These are phyloP conservation scores for Lathyrus tuberosus DNA, from an alignment of 306 rosid genomes.

Conservation along the genomic window DNA sequence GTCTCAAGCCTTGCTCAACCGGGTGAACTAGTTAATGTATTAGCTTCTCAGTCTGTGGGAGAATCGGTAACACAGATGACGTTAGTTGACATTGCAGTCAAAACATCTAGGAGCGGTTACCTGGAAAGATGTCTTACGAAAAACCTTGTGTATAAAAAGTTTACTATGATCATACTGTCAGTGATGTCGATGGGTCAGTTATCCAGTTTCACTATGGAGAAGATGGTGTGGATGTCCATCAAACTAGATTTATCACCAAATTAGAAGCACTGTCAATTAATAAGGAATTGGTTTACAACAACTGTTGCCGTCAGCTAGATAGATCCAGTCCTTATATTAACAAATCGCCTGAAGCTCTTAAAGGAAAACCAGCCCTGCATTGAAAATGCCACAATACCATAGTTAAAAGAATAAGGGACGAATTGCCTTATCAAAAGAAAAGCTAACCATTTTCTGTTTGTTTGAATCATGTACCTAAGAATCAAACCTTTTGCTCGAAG, in stretches of 20 bases:
- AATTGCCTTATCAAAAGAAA: too few relatives aligned
- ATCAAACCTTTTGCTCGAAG: too few relatives aligned
- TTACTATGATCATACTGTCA: constrained; percentile 86
- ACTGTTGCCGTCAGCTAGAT: constrained; percentile 56
- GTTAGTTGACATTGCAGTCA: too few relatives aligned
- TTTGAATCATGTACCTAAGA: too few relatives aligned
- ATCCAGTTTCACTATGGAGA: constrained; percentile 88
- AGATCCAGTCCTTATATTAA: constrained; percentile 62
- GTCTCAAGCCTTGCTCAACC: too few relatives aligned
- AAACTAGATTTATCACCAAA: constrained; percentile 83
- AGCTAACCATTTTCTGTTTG: too few relatives aligned
- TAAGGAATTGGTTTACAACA: constrained; percentile 64
- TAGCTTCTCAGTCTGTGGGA: too few relatives aligned
- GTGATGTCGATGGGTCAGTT: constrained; percentile 91
- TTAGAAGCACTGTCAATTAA: constrained; percentile 65
- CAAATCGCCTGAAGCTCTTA: constrained; percentile 69
- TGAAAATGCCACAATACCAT: too few relatives aligned
- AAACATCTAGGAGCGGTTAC: constrained; percentile 98
- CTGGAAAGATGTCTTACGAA: constrained; percentile 91
- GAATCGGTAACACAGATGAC: too few relatives aligned
- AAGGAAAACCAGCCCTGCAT: constrained; percentile 61
- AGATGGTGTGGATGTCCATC: constrained; percentile 96
- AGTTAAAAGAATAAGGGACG: too few relatives aligned
- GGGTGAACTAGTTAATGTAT: too few relatives aligned
- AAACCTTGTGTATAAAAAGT: constrained; percentile 81